Evolutionary conservation across 331 rosid genomes (phyloP), one percentile per base, ranked within the genome.

Genomic region (Rhamnella rubrinervis): DNA sequence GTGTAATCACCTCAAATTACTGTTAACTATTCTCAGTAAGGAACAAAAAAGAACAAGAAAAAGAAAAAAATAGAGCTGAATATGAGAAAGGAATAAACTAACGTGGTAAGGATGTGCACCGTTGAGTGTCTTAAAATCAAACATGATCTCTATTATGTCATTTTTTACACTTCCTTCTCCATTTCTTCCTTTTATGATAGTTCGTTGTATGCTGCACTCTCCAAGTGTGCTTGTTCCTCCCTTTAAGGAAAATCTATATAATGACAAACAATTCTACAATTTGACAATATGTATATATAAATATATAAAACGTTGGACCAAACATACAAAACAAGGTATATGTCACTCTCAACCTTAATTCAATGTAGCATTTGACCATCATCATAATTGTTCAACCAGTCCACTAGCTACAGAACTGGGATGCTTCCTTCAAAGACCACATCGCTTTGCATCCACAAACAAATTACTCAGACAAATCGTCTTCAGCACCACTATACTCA

Each of bases 401-500:
- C n/a, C 47, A 44, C 69, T 69, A 67, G 75, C 81, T 31, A 66
- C 74, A 64, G 63, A 67, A 52, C 40, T 77, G 59, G 68, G 20
- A 68, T 57, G n/a, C 55, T 63, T 49, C 59, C 77, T 25, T 35
- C 19, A 39, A 46, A 66, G 77, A 71, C 77, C 50, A 69, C 71
- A 13, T 71, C 68, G 77, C n/a, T 77, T 56, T 64, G 70, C 65
- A 49, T 61, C 50, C 70, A 65, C 37, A 39, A 61, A 25, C 53
- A 75, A 71, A 81, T 87, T 75, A 93, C 21, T 85, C 97, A 44
- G 95, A 89, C 85, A 95, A 72, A 20, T 95, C 87, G 69, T 91
- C 98, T 77, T 93, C 98, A 6, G 77, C 92, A 65, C 91, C 97
- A 71, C 97, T 95, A 59, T 85, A 85, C 31, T 87, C 96, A 67